A percentile compares a stretch with the other conserved stretches of the same genome.
Conservation (phyloP, 768 basidiomycete genomes). For the Amanita pallidorosea region DNA sequence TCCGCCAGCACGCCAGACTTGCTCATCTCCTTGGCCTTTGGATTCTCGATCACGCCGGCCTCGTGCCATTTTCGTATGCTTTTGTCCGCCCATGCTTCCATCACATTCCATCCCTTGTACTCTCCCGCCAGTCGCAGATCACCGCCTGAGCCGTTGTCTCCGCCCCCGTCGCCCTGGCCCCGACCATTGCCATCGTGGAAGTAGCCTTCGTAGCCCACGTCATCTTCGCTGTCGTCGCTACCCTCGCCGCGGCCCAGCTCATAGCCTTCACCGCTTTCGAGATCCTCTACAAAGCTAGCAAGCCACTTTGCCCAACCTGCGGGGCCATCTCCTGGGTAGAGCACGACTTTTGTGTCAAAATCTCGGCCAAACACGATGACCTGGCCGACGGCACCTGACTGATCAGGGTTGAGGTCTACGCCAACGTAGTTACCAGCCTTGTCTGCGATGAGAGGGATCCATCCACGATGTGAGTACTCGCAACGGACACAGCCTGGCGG, state of each 20-base stretch:
- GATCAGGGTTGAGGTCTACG: constrained; percentile 83
- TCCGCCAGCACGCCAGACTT: constrained; percentile 45
- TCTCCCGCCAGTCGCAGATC: constrained; percentile 73
- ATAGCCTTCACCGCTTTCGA: constrained; percentile 84
- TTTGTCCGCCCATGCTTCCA: constrained; percentile 90
- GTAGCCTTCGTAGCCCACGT: constrained; percentile 78
- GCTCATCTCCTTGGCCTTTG: constrained; percentile 38
- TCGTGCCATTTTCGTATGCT: constrained; percentile 84
- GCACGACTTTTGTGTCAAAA: constrained; percentile 94
- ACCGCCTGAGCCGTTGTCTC: constrained; percentile 57
- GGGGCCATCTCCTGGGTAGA: constrained; percentile 85
- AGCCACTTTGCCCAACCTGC: constrained; percentile 96
- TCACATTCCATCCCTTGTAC: constrained; percentile 85
- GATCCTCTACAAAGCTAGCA: constrained; percentile 80
- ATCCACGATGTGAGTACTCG: constrained; percentile 89
- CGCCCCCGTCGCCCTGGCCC: constrained; percentile 71
- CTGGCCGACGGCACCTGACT: constrained; percentile 71
- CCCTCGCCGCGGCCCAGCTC: constrained; percentile 59
- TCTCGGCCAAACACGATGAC: constrained; percentile 99
- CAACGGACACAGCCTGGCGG: constrained; percentile 83
- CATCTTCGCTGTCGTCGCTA: constrained; percentile 73
- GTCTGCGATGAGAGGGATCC: constrained; percentile 93
- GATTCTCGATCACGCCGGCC: constrained; percentile 53
- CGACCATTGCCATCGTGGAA: constrained; percentile 74
- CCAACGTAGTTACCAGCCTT: constrained; percentile 95